Conservation (phyloP, 352 stramenopile genomes). For the Pythium phragmitis region DNA sequence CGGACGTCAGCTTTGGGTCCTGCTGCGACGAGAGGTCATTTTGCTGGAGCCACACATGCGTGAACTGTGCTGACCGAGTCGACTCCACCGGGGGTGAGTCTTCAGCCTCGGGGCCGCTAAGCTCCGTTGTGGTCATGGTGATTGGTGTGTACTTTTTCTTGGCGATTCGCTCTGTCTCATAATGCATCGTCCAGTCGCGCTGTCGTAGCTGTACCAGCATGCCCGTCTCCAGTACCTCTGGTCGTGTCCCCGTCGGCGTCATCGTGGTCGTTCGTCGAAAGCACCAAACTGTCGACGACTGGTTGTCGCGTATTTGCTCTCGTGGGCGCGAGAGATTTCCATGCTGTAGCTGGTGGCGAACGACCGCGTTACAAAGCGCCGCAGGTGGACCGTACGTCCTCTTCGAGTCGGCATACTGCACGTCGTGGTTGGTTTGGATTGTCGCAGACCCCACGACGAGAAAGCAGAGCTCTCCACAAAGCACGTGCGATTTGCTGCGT, state of each 20-base stretch:
- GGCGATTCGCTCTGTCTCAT: slow-evolving; percentile 23
- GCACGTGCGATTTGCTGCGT: slow-evolving; percentile 26
- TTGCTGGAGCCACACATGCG: slow-evolving; percentile 24
- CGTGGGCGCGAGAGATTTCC: not conserved
- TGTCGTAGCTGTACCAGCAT: slow-evolving; percentile 25
- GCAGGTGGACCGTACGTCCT: slow-evolving; percentile 3
- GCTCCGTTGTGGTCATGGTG: not conserved
- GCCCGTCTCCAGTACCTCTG: slow-evolving; percentile 12
- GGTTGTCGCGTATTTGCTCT: not conserved
- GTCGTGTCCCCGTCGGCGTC: not conserved
- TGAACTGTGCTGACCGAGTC: no score
- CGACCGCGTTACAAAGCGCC: slow-evolving; percentile 7
- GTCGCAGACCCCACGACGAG: slow-evolving; percentile 32
- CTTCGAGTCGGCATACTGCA: slow-evolving; percentile 22
- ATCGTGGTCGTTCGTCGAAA: not conserved
- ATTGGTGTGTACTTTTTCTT: slow-evolving; percentile 24
- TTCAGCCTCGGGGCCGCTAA: not conserved
- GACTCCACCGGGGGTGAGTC: not conserved
- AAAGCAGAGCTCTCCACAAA: slow-evolving; percentile 29
- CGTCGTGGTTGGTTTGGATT: slow-evolving; percentile 13
- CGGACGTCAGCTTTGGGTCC: not conserved
- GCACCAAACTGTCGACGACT: slow-evolving; percentile 12
- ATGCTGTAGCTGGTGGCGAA: slow-evolving; percentile 15
- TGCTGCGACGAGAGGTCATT: slow-evolving; percentile 21
- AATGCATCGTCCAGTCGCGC: slow-evolving; percentile 18